Conservation (phyloP, 176 grass and related monocot species). For the Carex pumila region DNA sequence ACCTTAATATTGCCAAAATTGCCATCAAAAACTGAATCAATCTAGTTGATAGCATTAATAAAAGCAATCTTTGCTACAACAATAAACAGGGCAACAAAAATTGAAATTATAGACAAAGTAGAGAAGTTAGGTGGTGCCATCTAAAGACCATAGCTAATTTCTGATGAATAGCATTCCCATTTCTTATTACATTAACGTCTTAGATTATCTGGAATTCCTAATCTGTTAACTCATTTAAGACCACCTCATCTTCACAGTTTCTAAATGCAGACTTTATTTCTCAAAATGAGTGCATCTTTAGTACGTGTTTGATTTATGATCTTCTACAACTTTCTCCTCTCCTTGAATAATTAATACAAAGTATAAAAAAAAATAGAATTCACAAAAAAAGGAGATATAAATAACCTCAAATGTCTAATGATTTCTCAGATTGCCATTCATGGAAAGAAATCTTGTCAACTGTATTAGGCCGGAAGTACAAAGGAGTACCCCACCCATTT, state of each 20-base stretch:
- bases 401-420: neutral
- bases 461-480: slow-evolving; percentile 51
- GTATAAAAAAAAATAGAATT: neutral
- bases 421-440: slow-evolving; percentile 48
- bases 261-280: neutral
- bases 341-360: neutral
- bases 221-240: neutral
- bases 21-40: neutral
- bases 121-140: too few species aligned
- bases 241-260: neutral
- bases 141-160: neutral
- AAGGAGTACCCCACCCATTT: slow-evolving; percentile 50
- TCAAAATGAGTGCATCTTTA: neutral
- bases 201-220: neutral
- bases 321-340: neutral
- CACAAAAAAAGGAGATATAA: neutral
- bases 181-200: neutral
- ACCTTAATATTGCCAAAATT: neutral
- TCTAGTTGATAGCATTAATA: neutral
- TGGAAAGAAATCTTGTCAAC: slow-evolving; percentile 54
- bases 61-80: neutral
- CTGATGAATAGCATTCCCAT: neutral
- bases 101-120: neutral
- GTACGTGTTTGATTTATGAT: neutral
- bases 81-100: neutral